A percentile compares a stretch with the other conserved stretches of the same genome.
Evolutionary conservation across 1,284 basidiomycete species (phyloP).

Genomic region (Heterobasidion irregulare): DNA sequence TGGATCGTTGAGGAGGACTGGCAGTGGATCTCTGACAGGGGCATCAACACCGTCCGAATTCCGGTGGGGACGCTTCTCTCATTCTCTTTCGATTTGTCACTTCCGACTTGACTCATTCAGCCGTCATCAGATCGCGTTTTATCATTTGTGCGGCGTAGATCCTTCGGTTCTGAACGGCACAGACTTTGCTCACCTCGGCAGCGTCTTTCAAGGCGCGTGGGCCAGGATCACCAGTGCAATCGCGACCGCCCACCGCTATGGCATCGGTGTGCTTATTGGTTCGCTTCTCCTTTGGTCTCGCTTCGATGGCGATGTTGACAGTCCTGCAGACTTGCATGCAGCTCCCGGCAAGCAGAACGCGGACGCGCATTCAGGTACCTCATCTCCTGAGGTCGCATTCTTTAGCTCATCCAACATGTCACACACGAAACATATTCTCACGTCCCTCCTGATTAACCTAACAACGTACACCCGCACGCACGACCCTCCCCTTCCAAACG

Average conservation of each 20-base stretch:
- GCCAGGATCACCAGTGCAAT: constrained; percentile 60
- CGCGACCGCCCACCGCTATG: constrained; percentile 47
- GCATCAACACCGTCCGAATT: constrained; percentile 79
- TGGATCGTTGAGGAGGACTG: constrained; percentile 71
- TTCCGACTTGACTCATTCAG: not conserved
- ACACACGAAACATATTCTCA: constrained; percentile 45
- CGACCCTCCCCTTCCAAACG: constrained; percentile 40
- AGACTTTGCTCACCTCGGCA: constrained; percentile 53
- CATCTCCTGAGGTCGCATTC: constrained; percentile 38
- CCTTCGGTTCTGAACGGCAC: constrained; percentile 62
- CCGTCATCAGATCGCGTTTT: constrained; percentile 66
- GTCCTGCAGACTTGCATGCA: constrained; percentile 52
- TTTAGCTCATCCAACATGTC: constrained; percentile 44
- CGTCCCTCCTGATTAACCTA: constrained; percentile 37
- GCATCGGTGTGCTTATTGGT: constrained; percentile 78
- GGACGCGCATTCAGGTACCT: constrained; percentile 60
- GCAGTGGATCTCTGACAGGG: constrained; percentile 64
- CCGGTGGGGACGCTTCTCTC: constrained; percentile 44
- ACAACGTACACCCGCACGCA: constrained; percentile 25
- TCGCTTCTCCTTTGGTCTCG: not conserved
- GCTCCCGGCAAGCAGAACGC: constrained; percentile 74
- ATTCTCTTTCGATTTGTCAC: not conserved
- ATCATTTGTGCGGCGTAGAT: constrained; percentile 61
- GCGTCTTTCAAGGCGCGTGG: constrained; percentile 72
- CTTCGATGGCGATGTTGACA: not conserved